Conservation (phyloP, 2,329 filamentous ascomycete species). For the Trichoderma endophyticum region DNA sequence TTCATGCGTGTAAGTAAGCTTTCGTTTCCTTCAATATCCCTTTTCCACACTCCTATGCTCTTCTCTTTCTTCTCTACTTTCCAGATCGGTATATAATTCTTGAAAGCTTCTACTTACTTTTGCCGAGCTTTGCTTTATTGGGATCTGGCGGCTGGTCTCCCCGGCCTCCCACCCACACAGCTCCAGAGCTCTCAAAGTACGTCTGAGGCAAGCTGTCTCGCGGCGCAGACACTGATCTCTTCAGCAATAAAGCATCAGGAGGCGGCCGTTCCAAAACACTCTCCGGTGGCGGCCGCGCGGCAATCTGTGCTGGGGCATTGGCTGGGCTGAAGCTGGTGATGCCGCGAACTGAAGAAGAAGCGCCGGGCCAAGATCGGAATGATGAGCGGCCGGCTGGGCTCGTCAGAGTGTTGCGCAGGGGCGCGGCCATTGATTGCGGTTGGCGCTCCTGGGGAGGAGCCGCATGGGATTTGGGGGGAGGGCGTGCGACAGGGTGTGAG, state of each 20-base stretch:
- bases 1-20: background rate
- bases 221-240: slow-evolving; percentile 14
- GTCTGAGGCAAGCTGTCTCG: slow-evolving; percentile 23
- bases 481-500: background rate
- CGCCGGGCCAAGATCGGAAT: slow-evolving; percentile 21
- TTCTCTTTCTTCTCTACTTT: background rate
- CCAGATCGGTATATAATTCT: background rate
- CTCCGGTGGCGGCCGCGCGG: slow-evolving; percentile 19
- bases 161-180: slow-evolving; percentile 27
- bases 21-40: background rate
- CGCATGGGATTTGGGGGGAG: slow-evolving; percentile 3
- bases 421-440: slow-evolving; percentile 34
- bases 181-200: slow-evolving; percentile 34
- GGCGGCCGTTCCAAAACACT: background rate
- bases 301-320: slow-evolving; percentile 31
- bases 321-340: slow-evolving; percentile 31
- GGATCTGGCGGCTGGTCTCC: slow-evolving; percentile 44
- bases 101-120: slow-evolving; percentile 47
- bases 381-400: slow-evolving; percentile 24
- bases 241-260: slow-evolving; percentile 1
- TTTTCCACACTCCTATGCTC: background rate
- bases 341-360: slow-evolving; percentile 24
- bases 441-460: slow-evolving; percentile 16
- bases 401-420: slow-evolving; percentile 30
- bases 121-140: slow-evolving; percentile 61